Base-by-base conservation (phyloP, 2,329 filamentous ascomycete species). In the Cladosporium sp. region DNA sequence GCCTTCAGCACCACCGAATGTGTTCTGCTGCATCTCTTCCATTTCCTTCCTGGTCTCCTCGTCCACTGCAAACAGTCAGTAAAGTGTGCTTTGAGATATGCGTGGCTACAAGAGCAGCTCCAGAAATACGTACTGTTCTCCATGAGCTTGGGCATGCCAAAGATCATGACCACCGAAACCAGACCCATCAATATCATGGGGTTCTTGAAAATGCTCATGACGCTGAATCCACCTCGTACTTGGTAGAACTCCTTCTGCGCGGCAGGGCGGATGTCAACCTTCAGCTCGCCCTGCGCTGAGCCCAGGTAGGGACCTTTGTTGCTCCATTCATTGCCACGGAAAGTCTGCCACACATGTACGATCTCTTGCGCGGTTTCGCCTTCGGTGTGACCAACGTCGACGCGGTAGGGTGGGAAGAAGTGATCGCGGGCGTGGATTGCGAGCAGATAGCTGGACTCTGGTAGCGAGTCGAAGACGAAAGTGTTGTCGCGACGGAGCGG, bases 181-280 rank as follows among this genome's bases (percentile, higher is more conserved):
- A 96, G 80, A 5, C 90, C 93, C 82, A 99, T 90, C 67, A 99
- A 85, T 69, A 98, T 97, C 93, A 98, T 98, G 3, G 95, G 95
- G 76, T 92, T 97, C 83, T 95, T 95, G 73, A 97, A 83, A 65
- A 97, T 88, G 66, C 86, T 87, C 65, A 97, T 75, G n/a, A 93
- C 28, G 57, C 70, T 76, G 70, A 78, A 97, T 70, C 86, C 87
- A 67, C 85, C 83, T 73, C 93, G 84, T 77, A 92, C 87, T 72
- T 91, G 82, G 71, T 92, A 97, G 79, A 91, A 97, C 14, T 86
- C 83, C 84, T 93, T 95, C 64, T 75, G 76, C 6, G 83, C 88
- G 50, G 89, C 65, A 1, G 86, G 83, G 73, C 85, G 85, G 4
- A 90, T 84, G 67, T 91, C 86, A 23, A 94, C 82, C 29, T 81